Percentiles rank a stretch among this genome's conserved stretches.
Conservation (phyloP, 2,329 filamentous ascomycete genomes). For the Pseudogymnoascus sp. region DNA sequence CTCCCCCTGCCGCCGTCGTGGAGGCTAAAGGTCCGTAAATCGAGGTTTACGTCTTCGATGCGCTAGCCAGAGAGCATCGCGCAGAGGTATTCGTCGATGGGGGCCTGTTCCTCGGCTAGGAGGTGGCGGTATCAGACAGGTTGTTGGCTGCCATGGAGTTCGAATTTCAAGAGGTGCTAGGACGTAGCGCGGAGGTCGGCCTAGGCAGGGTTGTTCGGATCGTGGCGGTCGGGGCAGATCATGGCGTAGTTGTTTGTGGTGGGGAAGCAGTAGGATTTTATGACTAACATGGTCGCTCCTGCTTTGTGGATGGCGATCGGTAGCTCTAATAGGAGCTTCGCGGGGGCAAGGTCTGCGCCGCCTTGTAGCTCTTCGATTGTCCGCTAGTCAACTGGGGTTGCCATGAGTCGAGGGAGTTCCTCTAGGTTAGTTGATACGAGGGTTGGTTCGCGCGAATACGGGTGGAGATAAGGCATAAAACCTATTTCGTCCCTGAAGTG, state of each 20-base stretch:
- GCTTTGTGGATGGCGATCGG: no score
- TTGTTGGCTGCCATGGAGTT: background rate
- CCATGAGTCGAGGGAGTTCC: background rate
- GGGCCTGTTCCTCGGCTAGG: background rate
- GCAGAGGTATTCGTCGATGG: background rate
- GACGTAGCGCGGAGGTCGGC: background rate
- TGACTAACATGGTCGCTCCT: background rate
- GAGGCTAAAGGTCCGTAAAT: background rate
- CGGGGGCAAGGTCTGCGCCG: no score
- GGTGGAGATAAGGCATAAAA: background rate
- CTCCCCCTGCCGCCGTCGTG: background rate
- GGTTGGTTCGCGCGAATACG: background rate
- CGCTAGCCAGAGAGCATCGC: background rate
- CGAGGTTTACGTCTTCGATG: background rate
- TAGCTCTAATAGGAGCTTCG: no score
- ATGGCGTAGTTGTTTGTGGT: background rate
- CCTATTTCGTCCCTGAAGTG: background rate
- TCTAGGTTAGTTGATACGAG: background rate
- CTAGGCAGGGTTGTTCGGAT: background rate
- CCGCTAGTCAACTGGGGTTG: background rate
- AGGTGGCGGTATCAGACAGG: background rate
- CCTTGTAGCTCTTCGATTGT: no score
- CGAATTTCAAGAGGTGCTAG: background rate
- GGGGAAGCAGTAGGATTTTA: background rate
- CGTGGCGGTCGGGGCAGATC: background rate